Base-by-base conservation (phyloP, 257 asterid genomes). In the Euphrasia confusa region DNA sequence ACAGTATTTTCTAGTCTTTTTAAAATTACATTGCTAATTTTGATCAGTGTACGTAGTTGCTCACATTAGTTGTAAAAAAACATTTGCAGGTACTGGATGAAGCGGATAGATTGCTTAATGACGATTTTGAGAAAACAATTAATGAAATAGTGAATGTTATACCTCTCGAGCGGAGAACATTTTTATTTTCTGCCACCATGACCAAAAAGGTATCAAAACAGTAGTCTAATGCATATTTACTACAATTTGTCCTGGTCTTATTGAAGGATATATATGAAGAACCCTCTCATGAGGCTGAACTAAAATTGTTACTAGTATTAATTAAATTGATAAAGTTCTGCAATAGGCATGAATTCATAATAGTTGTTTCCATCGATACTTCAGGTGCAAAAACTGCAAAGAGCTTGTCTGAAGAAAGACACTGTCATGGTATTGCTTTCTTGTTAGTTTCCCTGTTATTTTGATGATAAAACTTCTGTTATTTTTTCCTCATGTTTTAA, bases 111-210 rank as follows among this genome's bases (percentile, higher is more conserved):
- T 63, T 92, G 79, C 85, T 92, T 60, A 87, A 89, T 64, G 95
- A 89, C 55, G 99, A 83, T 66, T 92, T 89, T 79, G 97, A 92
- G 79, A 84, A 86, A 77, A 32, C 90, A 2, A 75, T 92, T 28
- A 89, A 89, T 76, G 83, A 89, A 54, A 77, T 92, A 71, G 71
- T 92, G 77, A 71, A 66, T 61, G 95, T 71, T 53, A 84, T 89
- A 70, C 97, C 99, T 71, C 86, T 80, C 2, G 97, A 93, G 13
- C 78, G 99, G 63, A 93, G 73, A 64, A 89, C 96, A 15, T 92
- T 75, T 76, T 80, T 92, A 71, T 92, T 89, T 81, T 92, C 99
- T 77, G 97, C 99, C 55, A 92, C 97, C 66, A 92, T 92, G 99
- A 86, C 97, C 37, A 83, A 83, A 65, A 89, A 92, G 95, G 99